Evolutionary conservation across 805 yeast species (phyloP).

Genomic region (Metschnikowia kunwiensis): DNA sequence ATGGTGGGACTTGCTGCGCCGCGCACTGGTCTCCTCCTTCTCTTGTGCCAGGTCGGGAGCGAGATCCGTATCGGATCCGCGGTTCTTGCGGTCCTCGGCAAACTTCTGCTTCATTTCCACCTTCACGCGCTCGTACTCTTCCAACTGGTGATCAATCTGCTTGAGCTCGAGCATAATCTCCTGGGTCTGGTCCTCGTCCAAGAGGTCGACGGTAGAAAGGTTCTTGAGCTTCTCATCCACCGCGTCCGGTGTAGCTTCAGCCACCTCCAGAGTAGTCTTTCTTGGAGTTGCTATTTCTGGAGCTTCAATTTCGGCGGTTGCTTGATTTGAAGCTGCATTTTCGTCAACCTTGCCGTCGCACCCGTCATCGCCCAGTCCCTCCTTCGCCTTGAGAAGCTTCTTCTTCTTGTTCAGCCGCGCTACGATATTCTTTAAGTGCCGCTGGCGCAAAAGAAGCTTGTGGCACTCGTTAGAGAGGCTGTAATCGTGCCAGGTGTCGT

Average conservation of each 20-base stretch:
- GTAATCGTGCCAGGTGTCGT: constrained; percentile 78
- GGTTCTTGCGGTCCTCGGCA: constrained; percentile 18
- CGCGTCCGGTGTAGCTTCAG: constrained; percentile 6
- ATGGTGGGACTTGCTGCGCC: constrained; percentile 37
- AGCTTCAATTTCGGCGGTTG: not conserved
- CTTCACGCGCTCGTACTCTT: constrained; percentile 35
- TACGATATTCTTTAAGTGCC: constrained; percentile 50
- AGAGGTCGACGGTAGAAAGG: constrained; percentile 25
- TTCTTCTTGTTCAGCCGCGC: constrained; percentile 42
- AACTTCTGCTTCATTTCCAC: constrained; percentile 34
- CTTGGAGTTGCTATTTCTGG: no score
- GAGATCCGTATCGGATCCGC: constrained; percentile 9
- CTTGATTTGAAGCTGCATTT: not conserved
- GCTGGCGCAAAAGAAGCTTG: constrained; percentile 56
- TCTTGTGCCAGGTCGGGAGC: constrained; percentile 9
- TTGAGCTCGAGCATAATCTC: constrained; percentile 32
- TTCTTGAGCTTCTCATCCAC: constrained; percentile 21
- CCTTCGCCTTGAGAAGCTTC: constrained; percentile 22
- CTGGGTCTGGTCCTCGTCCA: constrained; percentile 32
- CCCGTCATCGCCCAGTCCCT: constrained; percentile 13
- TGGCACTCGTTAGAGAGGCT: constrained; percentile 68
- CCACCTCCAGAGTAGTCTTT: constrained; percentile 13
- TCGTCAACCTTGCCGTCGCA: not conserved
- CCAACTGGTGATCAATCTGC: constrained; percentile 36
- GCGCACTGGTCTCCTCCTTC: constrained; percentile 8